Conservation (phyloP, 306 rosid species). For the Senna siamea region DNA sequence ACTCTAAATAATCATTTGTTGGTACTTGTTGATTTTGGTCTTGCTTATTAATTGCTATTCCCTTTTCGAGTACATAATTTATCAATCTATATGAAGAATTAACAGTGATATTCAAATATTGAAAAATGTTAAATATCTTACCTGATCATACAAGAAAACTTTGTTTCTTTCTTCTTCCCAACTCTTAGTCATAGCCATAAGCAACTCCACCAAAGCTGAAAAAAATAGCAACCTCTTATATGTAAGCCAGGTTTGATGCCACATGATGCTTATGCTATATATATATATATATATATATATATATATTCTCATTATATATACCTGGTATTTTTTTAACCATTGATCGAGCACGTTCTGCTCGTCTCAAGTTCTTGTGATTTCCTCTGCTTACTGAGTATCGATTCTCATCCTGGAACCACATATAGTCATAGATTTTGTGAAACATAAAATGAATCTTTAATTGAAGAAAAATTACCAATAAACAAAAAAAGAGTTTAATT, state of each 20-base stretch:
- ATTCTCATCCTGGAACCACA: slow-evolving; percentile 62
- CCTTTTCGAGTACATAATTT: no score
- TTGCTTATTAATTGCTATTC: no score
- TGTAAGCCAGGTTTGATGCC: slow-evolving; percentile 11
- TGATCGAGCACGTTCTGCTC: slow-evolving; percentile 55
- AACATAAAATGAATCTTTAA: no score
- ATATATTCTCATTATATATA: not conserved
- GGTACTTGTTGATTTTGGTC: no score
- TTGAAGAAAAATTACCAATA: no score
- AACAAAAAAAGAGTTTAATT: no score
- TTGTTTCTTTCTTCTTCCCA: slow-evolving; percentile 78
- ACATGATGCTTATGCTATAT: not conserved
- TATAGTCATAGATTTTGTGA: not conserved
- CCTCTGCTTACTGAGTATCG: slow-evolving; percentile 77
- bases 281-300: not conserved
- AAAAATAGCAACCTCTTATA: not conserved
- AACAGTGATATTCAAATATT: no score
- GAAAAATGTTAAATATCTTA: no score
- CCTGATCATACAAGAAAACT: slow-evolving; percentile 70
- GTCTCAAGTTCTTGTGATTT: slow-evolving; percentile 72
- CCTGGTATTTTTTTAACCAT: slow-evolving; percentile 13
- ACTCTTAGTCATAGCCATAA: slow-evolving; percentile 51
- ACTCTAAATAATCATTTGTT: no score
- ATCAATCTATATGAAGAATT: no score
- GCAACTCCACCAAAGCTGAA: slow-evolving; percentile 60